These are phyloP conservation scores for Rutstroemia sp. DNA, from an alignment of 2,329 filamentous ascomycete genomes.

Conservation along the genomic window DNA sequence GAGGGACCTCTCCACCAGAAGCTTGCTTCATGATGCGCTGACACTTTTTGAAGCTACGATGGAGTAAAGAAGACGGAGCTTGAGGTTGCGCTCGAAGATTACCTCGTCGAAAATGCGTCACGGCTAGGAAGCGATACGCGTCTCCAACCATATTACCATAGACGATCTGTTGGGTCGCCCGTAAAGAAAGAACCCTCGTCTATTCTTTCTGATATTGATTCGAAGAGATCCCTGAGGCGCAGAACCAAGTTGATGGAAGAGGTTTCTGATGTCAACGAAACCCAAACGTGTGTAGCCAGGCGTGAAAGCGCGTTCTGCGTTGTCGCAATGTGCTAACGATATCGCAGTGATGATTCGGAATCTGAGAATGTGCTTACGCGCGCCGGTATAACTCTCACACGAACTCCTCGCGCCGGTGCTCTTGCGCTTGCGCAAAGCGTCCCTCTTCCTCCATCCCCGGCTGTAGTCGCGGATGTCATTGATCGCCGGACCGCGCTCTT, in stretches of 20 bases:
- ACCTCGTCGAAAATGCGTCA: slow-evolving; percentile 61
- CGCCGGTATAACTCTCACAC: slow-evolving; percentile 24
- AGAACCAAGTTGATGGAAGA: slow-evolving; percentile 37
- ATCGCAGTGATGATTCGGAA: slow-evolving; percentile 28
- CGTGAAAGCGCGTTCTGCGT: slow-evolving; percentile 15
- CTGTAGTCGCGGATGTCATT: slow-evolving; percentile 67
- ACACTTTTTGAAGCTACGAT: slow-evolving; percentile 48
- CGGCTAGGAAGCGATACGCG: slow-evolving; percentile 55
- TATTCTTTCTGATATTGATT: slow-evolving; percentile 29
- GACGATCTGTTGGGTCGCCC: slow-evolving; percentile 54
- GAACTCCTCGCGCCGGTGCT: slow-evolving; percentile 26
- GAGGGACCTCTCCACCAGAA: slow-evolving; percentile 30
- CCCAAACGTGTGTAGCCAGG: slow-evolving; percentile 22
- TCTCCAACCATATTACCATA: slow-evolving; percentile 70
- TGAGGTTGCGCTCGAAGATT: slow-evolving; percentile 65
- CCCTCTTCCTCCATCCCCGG: slow-evolving; percentile 72
- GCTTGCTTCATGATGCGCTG: slow-evolving; percentile 3
- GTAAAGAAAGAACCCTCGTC: slow-evolving; percentile 47
- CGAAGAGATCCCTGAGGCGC: slow-evolving; percentile 40
- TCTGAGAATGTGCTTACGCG: slow-evolving; percentile 24
- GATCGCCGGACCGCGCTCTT: slow-evolving; percentile 63
- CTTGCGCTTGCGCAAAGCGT: slow-evolving; percentile 45
- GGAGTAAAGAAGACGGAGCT: slow-evolving; percentile 72
- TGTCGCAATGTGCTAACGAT: slow-evolving; percentile 14
- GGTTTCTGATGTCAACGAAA: slow-evolving; percentile 10